phyloP scores from a whole-genome alignment of 1,284 basidiomycete genomes.

The Ustilago xerochloae region DNA sequence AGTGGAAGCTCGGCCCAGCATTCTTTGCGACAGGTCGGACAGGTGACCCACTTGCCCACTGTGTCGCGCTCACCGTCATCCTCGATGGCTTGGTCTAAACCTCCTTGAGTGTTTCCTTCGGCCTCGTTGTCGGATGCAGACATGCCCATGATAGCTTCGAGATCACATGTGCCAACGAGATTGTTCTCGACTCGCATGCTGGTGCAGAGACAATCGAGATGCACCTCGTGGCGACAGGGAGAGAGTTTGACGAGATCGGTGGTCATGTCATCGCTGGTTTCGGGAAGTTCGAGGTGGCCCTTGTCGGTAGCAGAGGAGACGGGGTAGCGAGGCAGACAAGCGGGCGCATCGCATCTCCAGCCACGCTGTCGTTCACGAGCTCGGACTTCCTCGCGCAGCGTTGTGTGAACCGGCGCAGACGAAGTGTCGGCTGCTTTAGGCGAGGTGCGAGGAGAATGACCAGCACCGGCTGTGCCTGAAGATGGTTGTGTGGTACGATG shows the following conservation, averaged over 20 bases:
- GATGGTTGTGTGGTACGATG: background rate
- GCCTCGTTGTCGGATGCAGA: background rate
- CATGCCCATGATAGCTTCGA: conserved; percentile 11
- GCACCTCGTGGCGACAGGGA: conserved; percentile 63
- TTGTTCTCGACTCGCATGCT: conserved; percentile 55
- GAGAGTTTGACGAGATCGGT: conserved; percentile 47
- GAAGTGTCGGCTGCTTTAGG: conserved; percentile 6
- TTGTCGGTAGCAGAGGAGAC: conserved; percentile 12
- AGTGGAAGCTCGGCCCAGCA: conserved; percentile 60
- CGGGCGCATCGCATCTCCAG: conserved; percentile 61
- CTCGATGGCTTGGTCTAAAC: background rate
- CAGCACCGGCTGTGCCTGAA: background rate
- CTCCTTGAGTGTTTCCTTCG: conserved; percentile 1
- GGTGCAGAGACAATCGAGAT: conserved; percentile 62
- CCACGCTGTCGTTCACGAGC: conserved; percentile 48
- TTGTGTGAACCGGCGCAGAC: background rate
- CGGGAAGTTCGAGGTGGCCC: conserved; percentile 31
- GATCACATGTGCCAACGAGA: background rate
- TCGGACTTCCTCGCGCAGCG: conserved; percentile 57
- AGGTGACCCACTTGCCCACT: conserved; percentile 64
- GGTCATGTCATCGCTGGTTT: conserved; percentile 30
- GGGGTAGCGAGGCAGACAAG: conserved; percentile 59
- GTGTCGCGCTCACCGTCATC: conserved; percentile 33
- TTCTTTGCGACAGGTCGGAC: conserved; percentile 59
- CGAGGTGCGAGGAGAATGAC: background rate